Evolutionary conservation across 805 yeast genomes (phyloP), one percentile per base, ranked within the genome.

Genomic region (Sugiyamaella floridensis): DNA sequence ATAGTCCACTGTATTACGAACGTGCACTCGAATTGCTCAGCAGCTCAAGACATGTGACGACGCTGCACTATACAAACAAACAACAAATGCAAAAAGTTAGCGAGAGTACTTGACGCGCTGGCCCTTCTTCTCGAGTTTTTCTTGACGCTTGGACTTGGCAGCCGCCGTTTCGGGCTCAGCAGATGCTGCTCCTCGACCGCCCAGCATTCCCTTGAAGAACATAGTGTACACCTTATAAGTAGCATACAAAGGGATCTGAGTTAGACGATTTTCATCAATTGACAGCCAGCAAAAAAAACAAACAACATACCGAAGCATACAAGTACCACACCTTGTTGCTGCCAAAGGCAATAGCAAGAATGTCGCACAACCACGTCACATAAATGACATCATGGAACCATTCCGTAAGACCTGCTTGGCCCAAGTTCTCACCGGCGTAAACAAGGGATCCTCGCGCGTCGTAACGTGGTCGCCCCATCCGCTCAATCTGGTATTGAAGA

Each of bases 341-440:
- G 5, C 89, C 89, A 40, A 78, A 60, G 0, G 79, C 19, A 5
- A 79, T 59, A 71, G 81, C 77, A 49, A 83, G 67, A 0, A 83
- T 51, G 57, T 81, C 81, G 57, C 80, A 71, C 18, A 77, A 59
- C 76, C 83, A 75, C 2, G 89, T 83, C 45, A 85, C 65, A 62
- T 85, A 85, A 54, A 86, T 70, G 11, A 84, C 65, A 62, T 86
- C 93, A 63, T 82, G 82, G 73, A 85, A 69, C 70, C 82, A 85
- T 66, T 86, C 92, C 40, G 82, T 82, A 42, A 86, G 71, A 0
- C 93, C 93, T 2, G 67, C 63, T 55, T 79, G 86, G 51, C 67
- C 67, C 54, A 85, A 73, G 60, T 86, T 86, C 29, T 76, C 78
- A 1, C 90, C 92, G 1, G 85, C 65, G 11, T 66, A 68, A 2